These are phyloP conservation scores for Diaporthe sp. DNA, from an alignment of 2,329 filamentous ascomycete genomes.

Conservation along the genomic window DNA sequence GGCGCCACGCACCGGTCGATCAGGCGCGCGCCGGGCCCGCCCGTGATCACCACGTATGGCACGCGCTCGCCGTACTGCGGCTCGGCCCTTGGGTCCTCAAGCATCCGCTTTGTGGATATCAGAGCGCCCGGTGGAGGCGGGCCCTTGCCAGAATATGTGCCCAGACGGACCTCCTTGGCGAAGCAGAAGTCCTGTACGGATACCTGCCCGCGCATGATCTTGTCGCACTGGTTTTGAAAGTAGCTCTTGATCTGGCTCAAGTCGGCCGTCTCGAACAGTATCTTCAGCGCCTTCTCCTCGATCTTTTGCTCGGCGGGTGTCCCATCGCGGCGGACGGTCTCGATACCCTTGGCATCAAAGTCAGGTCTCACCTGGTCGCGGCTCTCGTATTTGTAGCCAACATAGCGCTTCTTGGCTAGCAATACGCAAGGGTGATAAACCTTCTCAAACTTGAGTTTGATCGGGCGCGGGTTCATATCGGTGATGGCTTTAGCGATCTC, in stretches of 20 bases:
- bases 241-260: constrained; percentile 89
- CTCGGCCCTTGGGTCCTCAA: constrained; percentile 85
- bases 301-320: constrained; percentile 97
- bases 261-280: constrained; percentile 91
- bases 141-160: constrained; percentile 85
- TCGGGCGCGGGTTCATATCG: constrained; percentile 86
- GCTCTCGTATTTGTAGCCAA: constrained; percentile 95
- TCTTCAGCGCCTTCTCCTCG: constrained; percentile 88
- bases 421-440: constrained; percentile 96
- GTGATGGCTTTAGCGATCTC: constrained; percentile 92
- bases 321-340: constrained; percentile 94
- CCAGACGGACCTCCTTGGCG: constrained; percentile 89
- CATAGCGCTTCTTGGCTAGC: constrained; percentile 96
- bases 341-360: constrained; percentile 98
- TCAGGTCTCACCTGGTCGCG: constrained; percentile 80
- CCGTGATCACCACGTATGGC: constrained; percentile 92
- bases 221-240: constrained; percentile 89
- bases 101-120: constrained; percentile 87
- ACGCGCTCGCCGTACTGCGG: constrained; percentile 96
- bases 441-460: constrained; percentile 98
- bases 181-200: constrained; percentile 97
- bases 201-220: constrained; percentile 90
- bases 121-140: constrained; percentile 87
- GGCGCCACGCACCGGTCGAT: constrained; percentile 92
- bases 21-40: constrained; percentile 85